Base-by-base conservation (phyloP, 2,329 filamentous ascomycete species). In the Phialophora chinensis region DNA sequence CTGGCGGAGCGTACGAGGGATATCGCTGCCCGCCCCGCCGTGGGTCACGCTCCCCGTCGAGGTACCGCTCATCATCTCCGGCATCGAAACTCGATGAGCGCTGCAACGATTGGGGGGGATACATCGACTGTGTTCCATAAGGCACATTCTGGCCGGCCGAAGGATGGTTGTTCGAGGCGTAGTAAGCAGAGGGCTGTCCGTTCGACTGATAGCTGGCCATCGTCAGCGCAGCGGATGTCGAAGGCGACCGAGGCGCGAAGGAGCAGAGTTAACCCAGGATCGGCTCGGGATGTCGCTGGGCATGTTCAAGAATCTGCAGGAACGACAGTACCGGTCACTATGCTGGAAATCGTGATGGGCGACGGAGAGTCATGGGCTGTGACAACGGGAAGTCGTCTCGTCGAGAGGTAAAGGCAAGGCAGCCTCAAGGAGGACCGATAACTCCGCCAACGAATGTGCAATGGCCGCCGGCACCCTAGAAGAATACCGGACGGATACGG, bases 31-130 rank as follows among this genome's bases (percentile, higher is more conserved):
- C 57, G 29, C 49, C 50, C 35, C 60, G 65, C 60, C 20, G 35
- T 29, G 61, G 66, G 49, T 72, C 71, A 54, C 74, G 71, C 33
- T 72, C 72, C 52, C 72, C 72, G 10, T 79, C 78, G 65, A 80
- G 79, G 63, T 88, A 86, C 57, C 81, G 79, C 56, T 83, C 81
- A 76, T 94, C 91, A 77, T 95, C 91, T 70, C 90, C 91, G 71
- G 85, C 87, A 77, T 92, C 89, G 81, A 91, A 93, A 81, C 90
- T 94, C 57, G 87, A 85, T 70, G 87, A 85, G 71, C 90, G 84
- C 66, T 79, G 80, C 69, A 82, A 76, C 53, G 78, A 73, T 66
- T 77, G 76, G 58, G 79, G 77, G 62, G 74, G 65, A 47, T 69
- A 67, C 29, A 62, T 55, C 12, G 69, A 60, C 35, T 68, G 67